Evolutionary conservation across 2,329 filamentous ascomycete genomes (phyloP).

Genomic region (Fragosphaeria purpurea): DNA sequence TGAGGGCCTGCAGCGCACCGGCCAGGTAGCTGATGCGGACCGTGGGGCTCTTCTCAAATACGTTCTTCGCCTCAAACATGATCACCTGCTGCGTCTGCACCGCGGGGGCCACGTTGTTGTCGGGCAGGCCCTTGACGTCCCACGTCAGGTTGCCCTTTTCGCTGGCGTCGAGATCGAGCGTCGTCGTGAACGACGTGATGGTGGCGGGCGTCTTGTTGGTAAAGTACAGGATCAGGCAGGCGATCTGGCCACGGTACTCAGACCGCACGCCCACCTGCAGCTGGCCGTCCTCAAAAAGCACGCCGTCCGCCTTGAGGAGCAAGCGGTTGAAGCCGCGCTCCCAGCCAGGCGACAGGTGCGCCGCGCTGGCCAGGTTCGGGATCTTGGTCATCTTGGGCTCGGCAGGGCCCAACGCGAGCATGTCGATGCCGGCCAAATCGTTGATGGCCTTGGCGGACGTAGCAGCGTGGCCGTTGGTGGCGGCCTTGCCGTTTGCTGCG

Average conservation of each 20-base stretch:
- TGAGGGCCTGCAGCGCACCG: conserved; percentile 84
- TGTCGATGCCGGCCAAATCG: conserved; percentile 75
- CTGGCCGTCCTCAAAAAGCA: conserved; percentile 91
- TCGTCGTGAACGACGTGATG: conserved; percentile 88
- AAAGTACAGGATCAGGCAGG: conserved; percentile 92
- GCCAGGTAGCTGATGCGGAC: conserved; percentile 92
- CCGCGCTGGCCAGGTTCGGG: conserved; percentile 83
- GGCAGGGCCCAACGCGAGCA: conserved; percentile 50
- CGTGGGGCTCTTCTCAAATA: conserved; percentile 78
- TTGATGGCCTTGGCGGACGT: conserved; percentile 39
- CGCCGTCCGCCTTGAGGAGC: conserved; percentile 68
- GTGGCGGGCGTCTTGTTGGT: conserved; percentile 82
- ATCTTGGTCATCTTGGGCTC: conserved; percentile 50
- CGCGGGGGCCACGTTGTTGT: conserved; percentile 64
- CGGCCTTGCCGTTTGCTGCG: not conserved
- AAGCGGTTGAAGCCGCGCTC: conserved; percentile 79
- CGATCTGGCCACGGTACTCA: conserved; percentile 91
- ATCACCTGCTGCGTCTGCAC: conserved; percentile 86
- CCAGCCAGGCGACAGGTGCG: conserved; percentile 91
- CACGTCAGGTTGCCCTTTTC: conserved; percentile 62
- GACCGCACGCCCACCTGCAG: conserved; percentile 86
- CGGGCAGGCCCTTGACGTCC: conserved; percentile 81
- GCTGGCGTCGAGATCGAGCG: conserved; percentile 66
- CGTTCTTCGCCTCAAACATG: conserved; percentile 78
- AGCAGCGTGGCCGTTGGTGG: conserved; percentile 12